Evolutionary conservation across 345 rosid genomes (phyloP).

Genomic region (Moringa oleifera): DNA sequence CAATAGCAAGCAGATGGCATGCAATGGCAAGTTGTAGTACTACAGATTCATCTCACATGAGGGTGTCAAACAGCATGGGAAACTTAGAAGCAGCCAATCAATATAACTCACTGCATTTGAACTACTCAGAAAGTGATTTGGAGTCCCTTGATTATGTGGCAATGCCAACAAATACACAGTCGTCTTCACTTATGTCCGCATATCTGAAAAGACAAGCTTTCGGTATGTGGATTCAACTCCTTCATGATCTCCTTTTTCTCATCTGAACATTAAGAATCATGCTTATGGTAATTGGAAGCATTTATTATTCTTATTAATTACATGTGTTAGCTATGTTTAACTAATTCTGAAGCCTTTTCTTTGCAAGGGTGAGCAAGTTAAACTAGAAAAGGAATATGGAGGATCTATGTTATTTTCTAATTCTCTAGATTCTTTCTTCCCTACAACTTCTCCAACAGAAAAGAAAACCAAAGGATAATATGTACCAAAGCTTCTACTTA

Average conservation of each 20-base stretch:
- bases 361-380: too few species aligned
- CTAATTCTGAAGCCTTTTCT: too few species aligned
- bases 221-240: conserved; percentile 44
- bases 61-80: conserved; percentile 43
- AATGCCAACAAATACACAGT: conserved; percentile 49
- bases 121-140: conserved; percentile 75
- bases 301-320: too few species aligned
- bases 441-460: too few species aligned
- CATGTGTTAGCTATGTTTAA: too few species aligned
- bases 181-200: conserved; percentile 61
- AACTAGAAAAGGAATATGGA: too few species aligned
- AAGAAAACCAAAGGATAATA: too few species aligned
- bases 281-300: background rate
- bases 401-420: too few species aligned
- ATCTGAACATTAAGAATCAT: background rate
- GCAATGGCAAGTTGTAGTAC: conserved; percentile 64
- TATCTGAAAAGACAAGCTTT: conserved; percentile 83
- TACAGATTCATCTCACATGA: conserved; percentile 38
- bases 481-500: too few species aligned
- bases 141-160: conserved; percentile 67
- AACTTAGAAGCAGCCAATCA: conserved; percentile 35
- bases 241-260: background rate
- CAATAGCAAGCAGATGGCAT: conserved; percentile 84
- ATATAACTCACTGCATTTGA: conserved; percentile 25
- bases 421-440: too few species aligned